Percentiles rank a stretch among this genome's conserved stretches.
phyloP scores from a whole-genome alignment of 345 rosid species.

The Gossypium turneri region DNA sequence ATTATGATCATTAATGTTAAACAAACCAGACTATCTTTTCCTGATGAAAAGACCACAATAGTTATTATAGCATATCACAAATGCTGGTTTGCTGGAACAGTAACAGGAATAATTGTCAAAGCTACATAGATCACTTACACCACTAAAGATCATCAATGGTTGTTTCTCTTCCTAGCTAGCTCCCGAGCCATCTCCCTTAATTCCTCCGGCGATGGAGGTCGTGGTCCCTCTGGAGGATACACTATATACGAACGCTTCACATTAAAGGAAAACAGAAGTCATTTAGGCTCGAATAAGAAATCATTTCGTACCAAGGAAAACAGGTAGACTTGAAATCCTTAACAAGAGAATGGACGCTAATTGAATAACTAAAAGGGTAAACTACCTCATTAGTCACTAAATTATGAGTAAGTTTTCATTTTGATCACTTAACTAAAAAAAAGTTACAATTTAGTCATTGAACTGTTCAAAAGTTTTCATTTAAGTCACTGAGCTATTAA shows the following conservation, averaged over 20 bases:
- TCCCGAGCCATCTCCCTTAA: constrained; percentile 66
- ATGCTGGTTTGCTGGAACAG: not conserved
- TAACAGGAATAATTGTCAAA: not conserved
- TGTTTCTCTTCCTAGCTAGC: constrained; percentile 44
- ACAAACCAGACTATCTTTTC: not conserved
- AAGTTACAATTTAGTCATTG: no score
- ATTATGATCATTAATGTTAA: not conserved
- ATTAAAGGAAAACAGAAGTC: not conserved
- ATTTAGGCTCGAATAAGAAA: not conserved
- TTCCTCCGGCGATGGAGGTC: constrained; percentile 64
- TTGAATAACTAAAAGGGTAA: not conserved
- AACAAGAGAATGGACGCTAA: not conserved
- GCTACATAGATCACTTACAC: constrained; percentile 9
- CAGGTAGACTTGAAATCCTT: not conserved
- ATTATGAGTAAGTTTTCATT: no score
- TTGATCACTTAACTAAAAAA: no score
- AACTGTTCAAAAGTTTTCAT: no score
- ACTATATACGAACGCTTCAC: constrained; percentile 52
- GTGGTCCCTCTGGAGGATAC: constrained; percentile 47
- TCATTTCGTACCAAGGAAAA: not conserved
- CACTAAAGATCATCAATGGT: constrained; percentile 15
- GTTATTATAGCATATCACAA: not conserved
- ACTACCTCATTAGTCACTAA: no score
- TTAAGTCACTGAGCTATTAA: no score
- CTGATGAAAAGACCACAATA: not conserved